Evolutionary conservation across 164 flowering plant species (phyloP).

Genomic region (Platanus orientalis): DNA sequence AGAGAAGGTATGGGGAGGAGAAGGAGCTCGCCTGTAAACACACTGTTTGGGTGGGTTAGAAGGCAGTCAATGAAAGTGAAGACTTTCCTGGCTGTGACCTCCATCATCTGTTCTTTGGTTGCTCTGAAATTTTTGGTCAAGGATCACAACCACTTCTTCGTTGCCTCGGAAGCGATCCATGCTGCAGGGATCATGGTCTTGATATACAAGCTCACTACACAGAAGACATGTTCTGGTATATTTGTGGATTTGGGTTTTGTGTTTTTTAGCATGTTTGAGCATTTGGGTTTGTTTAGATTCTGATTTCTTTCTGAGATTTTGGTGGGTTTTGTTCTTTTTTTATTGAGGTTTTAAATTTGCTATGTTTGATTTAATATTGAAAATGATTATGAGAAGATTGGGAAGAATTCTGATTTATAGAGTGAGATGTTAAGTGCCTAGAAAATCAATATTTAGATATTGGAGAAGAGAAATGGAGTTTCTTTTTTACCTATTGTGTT

Average conservation of each 20-base stretch:
- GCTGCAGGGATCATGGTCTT: conserved; percentile 57
- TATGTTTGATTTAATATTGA: no score
- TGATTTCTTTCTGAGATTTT: background rate
- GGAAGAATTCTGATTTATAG: no score
- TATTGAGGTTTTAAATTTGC: no score
- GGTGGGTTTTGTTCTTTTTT: background rate
- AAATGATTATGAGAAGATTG: no score
- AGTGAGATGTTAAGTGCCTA: no score
- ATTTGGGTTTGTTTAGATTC: background rate
- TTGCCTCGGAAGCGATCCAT: conserved; percentile 59
- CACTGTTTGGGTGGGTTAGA: conserved; percentile 48
- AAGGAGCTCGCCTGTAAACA: conserved; percentile 39
- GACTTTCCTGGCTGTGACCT: conserved; percentile 29
- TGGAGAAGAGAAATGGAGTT: no score
- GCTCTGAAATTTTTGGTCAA: conserved; percentile 33
- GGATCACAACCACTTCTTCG: conserved; percentile 42
- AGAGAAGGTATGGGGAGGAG: conserved; percentile 40
- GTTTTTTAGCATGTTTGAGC: background rate
- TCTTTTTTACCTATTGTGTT: no score
- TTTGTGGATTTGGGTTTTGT: background rate
- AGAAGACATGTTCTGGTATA: conserved; percentile 72
- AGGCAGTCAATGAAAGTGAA: conserved; percentile 57
- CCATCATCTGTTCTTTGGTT: conserved; percentile 28
- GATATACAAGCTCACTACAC: conserved; percentile 62
- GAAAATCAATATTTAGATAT: no score